A percentile compares a stretch with the other conserved stretches of the same genome.
Conservation (phyloP, 495 filamentous ascomycete species). For the Neurospora terricola region DNA sequence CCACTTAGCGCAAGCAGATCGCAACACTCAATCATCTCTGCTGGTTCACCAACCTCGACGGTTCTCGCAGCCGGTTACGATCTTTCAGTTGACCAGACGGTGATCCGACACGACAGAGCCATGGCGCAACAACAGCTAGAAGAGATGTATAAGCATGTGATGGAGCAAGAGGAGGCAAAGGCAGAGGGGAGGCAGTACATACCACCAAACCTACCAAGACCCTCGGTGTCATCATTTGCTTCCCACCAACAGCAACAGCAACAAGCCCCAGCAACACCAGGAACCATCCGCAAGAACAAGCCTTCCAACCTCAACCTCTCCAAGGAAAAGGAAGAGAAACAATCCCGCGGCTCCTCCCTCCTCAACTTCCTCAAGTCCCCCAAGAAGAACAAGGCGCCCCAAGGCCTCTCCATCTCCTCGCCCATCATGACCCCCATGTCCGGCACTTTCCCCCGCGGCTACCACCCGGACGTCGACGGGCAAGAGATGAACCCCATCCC, state of each 20-base stretch:
- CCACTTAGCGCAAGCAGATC: constrained; percentile 35
- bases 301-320: constrained; percentile 36
- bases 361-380: constrained; percentile 44
- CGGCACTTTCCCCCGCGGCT: constrained; percentile 35
- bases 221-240: constrained; percentile 23
- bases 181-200: constrained; percentile 29
- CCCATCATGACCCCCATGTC: constrained; percentile 47
- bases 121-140: constrained; percentile 73
- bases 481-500: constrained; percentile 43
- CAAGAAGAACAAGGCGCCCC: constrained; percentile 28
- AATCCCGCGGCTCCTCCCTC: constrained; percentile 41
- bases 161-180: constrained; percentile 76
- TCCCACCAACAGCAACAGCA: constrained; percentile 12
- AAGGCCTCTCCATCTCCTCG: constrained; percentile 41
- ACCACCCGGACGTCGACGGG: constrained; percentile 17
- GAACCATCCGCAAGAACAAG: constrained; percentile 29
- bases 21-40: constrained; percentile 41
- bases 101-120: constrained; percentile 61
- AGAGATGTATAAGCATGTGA: constrained; percentile 80
- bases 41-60: constrained; percentile 36
- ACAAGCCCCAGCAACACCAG: constrained; percentile 12
- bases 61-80: constrained; percentile 30
- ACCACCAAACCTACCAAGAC: constrained; percentile 20
- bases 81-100: constrained; percentile 56
- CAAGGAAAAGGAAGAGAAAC: constrained; percentile 25